phyloP scores from a whole-genome alignment of 163 green algal genomes.

The Scenedesmus sp. region DNA sequence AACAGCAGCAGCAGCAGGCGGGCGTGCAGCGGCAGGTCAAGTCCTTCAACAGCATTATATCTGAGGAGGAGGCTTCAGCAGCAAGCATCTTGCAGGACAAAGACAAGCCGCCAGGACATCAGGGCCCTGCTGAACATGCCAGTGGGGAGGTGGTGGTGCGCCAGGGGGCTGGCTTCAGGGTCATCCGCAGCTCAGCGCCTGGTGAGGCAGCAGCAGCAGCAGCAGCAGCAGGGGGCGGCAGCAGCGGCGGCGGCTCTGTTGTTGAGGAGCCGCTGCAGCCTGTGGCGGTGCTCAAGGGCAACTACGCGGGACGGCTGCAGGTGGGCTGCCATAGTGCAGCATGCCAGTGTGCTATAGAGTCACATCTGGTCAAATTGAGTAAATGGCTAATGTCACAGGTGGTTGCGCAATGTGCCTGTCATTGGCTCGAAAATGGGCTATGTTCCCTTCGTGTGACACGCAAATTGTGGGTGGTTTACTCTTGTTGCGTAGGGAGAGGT shows the following conservation, averaged over 20 bases:
- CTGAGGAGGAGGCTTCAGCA: slow-evolving; percentile 32
- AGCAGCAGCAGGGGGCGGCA: not conserved
- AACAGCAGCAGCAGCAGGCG: slow-evolving; percentile 12
- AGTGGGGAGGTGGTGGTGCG: not conserved
- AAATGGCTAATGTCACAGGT: too few relatives aligned
- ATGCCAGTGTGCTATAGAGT: too few relatives aligned
- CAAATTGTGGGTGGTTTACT: too few relatives aligned
- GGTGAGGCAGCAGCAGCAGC: slow-evolving; percentile 5
- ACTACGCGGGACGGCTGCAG: not conserved
- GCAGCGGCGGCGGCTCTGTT: not conserved
- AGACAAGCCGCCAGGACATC: not conserved
- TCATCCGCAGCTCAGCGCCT: not conserved
- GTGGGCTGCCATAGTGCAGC: not conserved
- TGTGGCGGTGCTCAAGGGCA: slow-evolving; percentile 8
- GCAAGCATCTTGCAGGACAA: not conserved
- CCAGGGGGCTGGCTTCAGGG: slow-evolving; percentile 23
- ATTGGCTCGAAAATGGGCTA: not conserved
- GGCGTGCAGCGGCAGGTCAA: slow-evolving; percentile 33
- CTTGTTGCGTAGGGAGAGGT: too few relatives aligned
- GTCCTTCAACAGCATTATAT: slow-evolving; percentile 47
- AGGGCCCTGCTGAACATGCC: not conserved
- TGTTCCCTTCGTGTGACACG: not conserved
- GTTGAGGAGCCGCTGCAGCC: slow-evolving; percentile 41
- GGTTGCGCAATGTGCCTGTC: too few relatives aligned
- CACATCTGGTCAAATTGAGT: too few relatives aligned